Percentiles rank a stretch among this genome's conserved stretches.
Conservation (phyloP, 495 filamentous ascomycete genomes). For the Penicillium diatomitis region DNA sequence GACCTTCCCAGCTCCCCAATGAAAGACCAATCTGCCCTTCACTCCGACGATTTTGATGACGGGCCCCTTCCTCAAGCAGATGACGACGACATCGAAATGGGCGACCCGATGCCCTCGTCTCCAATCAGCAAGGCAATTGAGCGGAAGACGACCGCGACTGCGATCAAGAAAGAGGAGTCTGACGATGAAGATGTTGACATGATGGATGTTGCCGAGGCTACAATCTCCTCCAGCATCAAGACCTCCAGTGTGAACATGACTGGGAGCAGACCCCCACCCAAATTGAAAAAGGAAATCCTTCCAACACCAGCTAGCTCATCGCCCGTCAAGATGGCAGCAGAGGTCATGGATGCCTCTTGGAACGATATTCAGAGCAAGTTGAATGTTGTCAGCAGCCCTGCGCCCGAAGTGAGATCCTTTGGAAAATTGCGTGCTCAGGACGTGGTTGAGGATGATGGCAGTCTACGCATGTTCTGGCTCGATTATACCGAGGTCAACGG, state of each 20-base stretch:
- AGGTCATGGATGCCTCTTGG: conserved; percentile 77
- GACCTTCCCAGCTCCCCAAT: conserved; percentile 21
- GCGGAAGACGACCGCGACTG: conserved; percentile 53
- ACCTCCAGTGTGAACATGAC: conserved; percentile 74
- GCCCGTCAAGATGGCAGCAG: conserved; percentile 49
- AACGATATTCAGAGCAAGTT: conserved; percentile 78
- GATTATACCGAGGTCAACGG: conserved; percentile 94
- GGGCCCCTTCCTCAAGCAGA: conserved; percentile 39
- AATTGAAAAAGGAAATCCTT: conserved; percentile 56
- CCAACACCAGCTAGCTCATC: conserved; percentile 70
- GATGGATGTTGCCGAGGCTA: conserved; percentile 75
- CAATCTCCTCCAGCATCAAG: conserved; percentile 51
- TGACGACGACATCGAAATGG: conserved; percentile 68
- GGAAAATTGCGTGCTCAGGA: conserved; percentile 76
- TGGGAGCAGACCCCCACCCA: conserved; percentile 70
- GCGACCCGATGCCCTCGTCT: conserved; percentile 78
- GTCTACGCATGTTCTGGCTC: conserved; percentile 89
- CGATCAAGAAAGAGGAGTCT: conserved; percentile 53
- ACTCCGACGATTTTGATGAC: conserved; percentile 44
- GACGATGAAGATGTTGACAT: conserved; percentile 73
- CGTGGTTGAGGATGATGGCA: conserved; percentile 83
- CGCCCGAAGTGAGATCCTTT: conserved; percentile 49
- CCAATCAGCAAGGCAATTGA: conserved; percentile 72
- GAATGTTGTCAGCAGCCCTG: conserved; percentile 70
- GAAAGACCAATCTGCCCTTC: conserved; percentile 26